phyloP scores from a whole-genome alignment of 345 rosid species.

The Excoecaria agallocha region DNA sequence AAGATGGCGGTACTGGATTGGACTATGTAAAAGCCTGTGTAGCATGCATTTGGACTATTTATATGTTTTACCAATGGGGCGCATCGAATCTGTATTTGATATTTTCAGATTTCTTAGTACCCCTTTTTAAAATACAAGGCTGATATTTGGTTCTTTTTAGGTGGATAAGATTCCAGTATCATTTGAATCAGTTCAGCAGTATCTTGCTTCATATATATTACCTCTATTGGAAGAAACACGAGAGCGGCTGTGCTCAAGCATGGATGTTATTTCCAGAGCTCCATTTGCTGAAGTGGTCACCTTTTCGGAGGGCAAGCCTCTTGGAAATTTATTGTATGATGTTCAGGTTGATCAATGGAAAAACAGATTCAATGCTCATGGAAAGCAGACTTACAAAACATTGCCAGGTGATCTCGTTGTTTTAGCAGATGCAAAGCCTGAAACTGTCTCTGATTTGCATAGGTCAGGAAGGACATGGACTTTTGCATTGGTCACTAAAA shows the following conservation, averaged over 20 bases:
- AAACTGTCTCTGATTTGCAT: conserved; percentile 33
- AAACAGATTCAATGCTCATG: conserved; percentile 24
- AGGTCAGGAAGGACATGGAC: conserved; percentile 34
- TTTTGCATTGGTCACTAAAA: conserved; percentile 22
- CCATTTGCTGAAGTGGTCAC: conserved; percentile 35
- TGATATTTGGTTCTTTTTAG: conserved; percentile 15
- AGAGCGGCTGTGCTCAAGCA: conserved; percentile 28
- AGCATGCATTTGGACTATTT: too few relatives aligned
- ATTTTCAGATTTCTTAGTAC: too few relatives aligned
- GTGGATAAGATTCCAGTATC: conserved; percentile 34
- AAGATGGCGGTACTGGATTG: too few relatives aligned
- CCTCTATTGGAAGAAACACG: conserved; percentile 55
- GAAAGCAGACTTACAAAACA: conserved; percentile 34
- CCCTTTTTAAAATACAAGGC: too few relatives aligned
- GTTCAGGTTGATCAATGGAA: conserved; percentile 37
- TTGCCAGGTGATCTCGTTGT: conserved; percentile 42
- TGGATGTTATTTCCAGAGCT: conserved; percentile 29
- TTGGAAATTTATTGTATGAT: conserved; percentile 13
- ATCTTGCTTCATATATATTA: conserved; percentile 28
- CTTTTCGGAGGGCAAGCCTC: background rate
- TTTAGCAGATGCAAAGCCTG: conserved; percentile 35
- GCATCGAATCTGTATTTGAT: too few relatives aligned
- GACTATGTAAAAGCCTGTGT: conserved; percentile 12
- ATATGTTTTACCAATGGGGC: conserved; percentile 4
- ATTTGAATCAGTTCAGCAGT: conserved; percentile 31